Percentiles rank a stretch among this genome's conserved stretches.
Evolutionary conservation across 2,329 filamentous ascomycete species (phyloP).

Genomic region (Proliferodiscus dingleyae): DNA sequence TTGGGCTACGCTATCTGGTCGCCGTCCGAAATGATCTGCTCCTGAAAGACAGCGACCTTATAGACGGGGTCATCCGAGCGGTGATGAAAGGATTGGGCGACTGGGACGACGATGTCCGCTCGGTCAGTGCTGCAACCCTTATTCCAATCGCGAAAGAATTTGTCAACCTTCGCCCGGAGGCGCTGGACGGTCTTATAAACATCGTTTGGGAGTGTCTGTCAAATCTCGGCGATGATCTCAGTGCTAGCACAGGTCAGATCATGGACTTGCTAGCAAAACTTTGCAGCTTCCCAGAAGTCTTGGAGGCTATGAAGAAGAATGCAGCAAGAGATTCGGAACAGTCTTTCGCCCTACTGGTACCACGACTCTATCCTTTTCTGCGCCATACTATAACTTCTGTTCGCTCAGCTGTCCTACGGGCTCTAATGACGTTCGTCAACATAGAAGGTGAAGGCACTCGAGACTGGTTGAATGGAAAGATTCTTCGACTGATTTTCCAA

Average conservation of each 20-base stretch:
- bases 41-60: conserved; percentile 74
- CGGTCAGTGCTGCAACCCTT: conserved; percentile 93
- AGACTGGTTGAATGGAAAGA: conserved; percentile 88
- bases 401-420: conserved; percentile 85
- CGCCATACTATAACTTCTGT: conserved; percentile 97
- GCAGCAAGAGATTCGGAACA: conserved; percentile 77
- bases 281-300: conserved; percentile 87
- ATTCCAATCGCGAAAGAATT: conserved; percentile 96
- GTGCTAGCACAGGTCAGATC: conserved; percentile 93
- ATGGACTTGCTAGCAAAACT: conserved; percentile 97
- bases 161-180: conserved; percentile 73
- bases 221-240: conserved; percentile 93
- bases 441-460: conserved; percentile 75
- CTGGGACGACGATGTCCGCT: conserved; percentile 89
- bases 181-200: conserved; percentile 77
- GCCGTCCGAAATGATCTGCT: conserved; percentile 91
- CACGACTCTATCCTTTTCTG: conserved; percentile 90
- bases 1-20: conserved; percentile 89
- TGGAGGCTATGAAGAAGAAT: conserved; percentile 90
- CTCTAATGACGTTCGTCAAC: conserved; percentile 85
- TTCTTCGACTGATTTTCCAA: conserved; percentile 85
- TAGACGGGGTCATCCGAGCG: conserved; percentile 86
- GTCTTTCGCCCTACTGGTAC: conserved; percentile 88
- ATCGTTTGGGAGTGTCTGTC: conserved; percentile 98
- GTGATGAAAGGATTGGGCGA: conserved; percentile 95